Base-by-base conservation (phyloP, 306 rosid genomes). In the Leucaena leucocephala region DNA sequence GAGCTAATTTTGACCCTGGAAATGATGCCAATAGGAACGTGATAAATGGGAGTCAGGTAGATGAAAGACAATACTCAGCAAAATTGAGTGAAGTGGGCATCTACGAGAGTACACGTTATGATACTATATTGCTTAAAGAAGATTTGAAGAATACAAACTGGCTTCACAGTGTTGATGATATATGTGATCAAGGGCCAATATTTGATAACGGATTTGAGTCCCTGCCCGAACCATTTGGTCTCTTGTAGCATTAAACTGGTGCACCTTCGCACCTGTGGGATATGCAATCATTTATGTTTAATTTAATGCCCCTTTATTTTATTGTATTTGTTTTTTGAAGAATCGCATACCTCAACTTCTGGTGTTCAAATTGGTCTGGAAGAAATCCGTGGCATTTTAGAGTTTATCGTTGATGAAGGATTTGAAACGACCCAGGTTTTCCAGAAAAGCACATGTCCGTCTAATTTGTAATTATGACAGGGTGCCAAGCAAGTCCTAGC, bases 201-300 rank as follows among this genome's bases (percentile, higher is more conserved):
- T 95, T 95, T 81, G 99, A 93, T 78, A 84, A 84, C 22, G 96
- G 99, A 80, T 93, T 93, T 81, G 99, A 91, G 86, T 68, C 87
- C 80, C 87, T 95, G 74, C 98, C 99, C 8, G 99, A 95, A 78
- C 99, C 99, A 42, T 95, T 91, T 79, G 94, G 94, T 49, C 97
- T 90, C 84, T 87, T 91, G 46, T 93, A 89, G 85, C 89, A 78
- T 74, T 59, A 36, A 68, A 76, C 34, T 27, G 80, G 82, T 85
- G 81, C 85, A 74, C 72, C 78, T 61, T 77, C 67, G 76, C 19
- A 40, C 71, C 76, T 63, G 43, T 75, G 80, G 80, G 72, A 54
- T 58, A 63, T 82, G 84, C 44, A 11, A 11, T 43, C 74, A 42
- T 66, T 71, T 66, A 64, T 54, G 69, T 80, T 82, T 67, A 69